These are phyloP conservation scores for Phanerochaete sordida DNA, from an alignment of 768 basidiomycete species.

Conservation along the genomic window DNA sequence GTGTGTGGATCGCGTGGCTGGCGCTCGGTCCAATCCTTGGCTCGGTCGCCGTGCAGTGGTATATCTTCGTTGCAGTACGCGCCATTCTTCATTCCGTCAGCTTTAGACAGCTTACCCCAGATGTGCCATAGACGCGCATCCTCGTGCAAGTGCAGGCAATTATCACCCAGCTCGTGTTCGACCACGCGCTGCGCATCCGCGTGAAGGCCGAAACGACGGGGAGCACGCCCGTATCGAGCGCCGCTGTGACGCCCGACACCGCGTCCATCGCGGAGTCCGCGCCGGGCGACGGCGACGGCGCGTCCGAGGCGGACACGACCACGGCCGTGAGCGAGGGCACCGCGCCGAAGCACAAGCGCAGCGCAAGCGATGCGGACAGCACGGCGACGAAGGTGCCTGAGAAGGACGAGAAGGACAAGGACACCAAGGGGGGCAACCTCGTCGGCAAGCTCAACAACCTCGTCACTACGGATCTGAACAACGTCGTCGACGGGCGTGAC, in stretches of 20 bases:
- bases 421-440: slow-evolving; percentile 39
- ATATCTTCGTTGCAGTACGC: slow-evolving; percentile 33
- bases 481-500: slow-evolving; percentile 16
- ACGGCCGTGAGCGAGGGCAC: slow-evolving; percentile 14
- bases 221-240: slow-evolving; percentile 11
- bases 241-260: slow-evolving; percentile 24
- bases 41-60: slow-evolving; percentile 37
- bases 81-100: background rate
- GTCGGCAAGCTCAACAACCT: slow-evolving; percentile 79
- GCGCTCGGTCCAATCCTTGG: slow-evolving; percentile 33
- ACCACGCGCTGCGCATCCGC: slow-evolving; percentile 59
- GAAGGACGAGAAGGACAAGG: slow-evolving; percentile 9
- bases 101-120: too few relatives aligned
- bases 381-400: slow-evolving; percentile 1
- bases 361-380: slow-evolving; percentile 4
- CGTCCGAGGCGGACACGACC: slow-evolving; percentile 11
- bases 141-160: slow-evolving; percentile 28
- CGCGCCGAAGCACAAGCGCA: slow-evolving; percentile 15
- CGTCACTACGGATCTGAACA: slow-evolving; percentile 56
- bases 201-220: slow-evolving; percentile 25
- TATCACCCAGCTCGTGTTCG: slow-evolving; percentile 50
- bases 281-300: background rate
- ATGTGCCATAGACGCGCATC: slow-evolving; percentile 11
- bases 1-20: slow-evolving; percentile 42
- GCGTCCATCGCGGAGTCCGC: slow-evolving; percentile 15